phyloP scores from a whole-genome alignment of 768 basidiomycete genomes.

The Russula virescens region DNA sequence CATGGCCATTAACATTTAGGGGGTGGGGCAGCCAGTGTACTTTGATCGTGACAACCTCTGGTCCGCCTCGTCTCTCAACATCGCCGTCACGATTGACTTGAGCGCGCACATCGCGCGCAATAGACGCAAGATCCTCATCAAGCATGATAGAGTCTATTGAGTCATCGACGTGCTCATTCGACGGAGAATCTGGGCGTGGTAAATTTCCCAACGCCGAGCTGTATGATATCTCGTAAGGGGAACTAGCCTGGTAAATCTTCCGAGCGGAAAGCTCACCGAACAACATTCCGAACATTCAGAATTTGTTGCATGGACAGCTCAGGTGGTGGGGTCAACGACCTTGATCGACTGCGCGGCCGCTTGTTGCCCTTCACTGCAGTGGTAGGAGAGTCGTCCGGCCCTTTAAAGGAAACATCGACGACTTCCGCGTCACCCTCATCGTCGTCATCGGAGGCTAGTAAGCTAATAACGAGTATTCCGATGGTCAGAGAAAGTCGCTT shows the following conservation, averaged over 20 bases:
- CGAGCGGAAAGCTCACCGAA: conserved; percentile 41
- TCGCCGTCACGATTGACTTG: conserved; percentile 27
- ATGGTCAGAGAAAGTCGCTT: neutral
- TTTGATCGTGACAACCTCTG: conserved; percentile 41
- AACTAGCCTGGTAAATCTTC: conserved; percentile 4
- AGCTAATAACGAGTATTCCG: conserved; percentile 23
- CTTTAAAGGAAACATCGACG: conserved; percentile 29
- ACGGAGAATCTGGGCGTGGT: conserved; percentile 46
- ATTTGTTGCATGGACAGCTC: conserved; percentile 48
- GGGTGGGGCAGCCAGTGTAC: conserved; percentile 70
- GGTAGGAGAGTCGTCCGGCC: conserved; percentile 34
- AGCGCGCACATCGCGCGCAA: conserved; percentile 40
- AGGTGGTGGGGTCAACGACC: conserved; percentile 75
- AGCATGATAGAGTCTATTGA: conserved; percentile 45
- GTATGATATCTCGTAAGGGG: neutral
- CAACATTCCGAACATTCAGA: conserved; percentile 50
- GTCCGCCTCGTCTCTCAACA: conserved; percentile 29
- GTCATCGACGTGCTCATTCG: conserved; percentile 37
- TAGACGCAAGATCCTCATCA: conserved; percentile 58
- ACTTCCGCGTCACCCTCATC: conserved; percentile 44
- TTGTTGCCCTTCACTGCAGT: neutral
- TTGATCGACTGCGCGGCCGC: conserved; percentile 52
- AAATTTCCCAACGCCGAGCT: conserved; percentile 45
- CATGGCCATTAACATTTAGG: conserved; percentile 36
- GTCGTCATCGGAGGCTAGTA: conserved; percentile 34